Evolutionary conservation across 805 yeast species (phyloP).

Genomic region (Tanozyma kutaoensis): DNA sequence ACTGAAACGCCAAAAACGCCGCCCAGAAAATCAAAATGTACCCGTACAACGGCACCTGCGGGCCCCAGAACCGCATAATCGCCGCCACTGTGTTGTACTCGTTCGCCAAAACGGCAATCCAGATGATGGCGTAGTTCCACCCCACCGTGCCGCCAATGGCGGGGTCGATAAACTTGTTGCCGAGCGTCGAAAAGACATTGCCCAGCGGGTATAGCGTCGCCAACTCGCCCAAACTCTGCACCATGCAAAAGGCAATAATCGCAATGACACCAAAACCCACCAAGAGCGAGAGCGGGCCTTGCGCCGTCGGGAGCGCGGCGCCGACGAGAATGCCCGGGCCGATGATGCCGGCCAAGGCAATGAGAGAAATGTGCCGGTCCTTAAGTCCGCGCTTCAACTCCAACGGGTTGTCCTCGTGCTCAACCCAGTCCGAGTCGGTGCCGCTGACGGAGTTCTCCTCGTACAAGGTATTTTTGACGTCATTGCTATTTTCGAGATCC

Average conservation of each 20-base stretch:
- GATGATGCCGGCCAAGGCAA: constrained; percentile 44
- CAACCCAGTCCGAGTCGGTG: no score
- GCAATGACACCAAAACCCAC: constrained; percentile 42
- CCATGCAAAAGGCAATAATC: constrained; percentile 37
- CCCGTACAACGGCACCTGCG: constrained; percentile 39
- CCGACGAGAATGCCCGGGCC: constrained; percentile 50
- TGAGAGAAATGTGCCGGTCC: constrained; percentile 35
- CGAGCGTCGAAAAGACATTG: constrained; percentile 38
- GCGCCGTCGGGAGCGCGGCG: constrained; percentile 34
- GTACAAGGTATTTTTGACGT: no score
- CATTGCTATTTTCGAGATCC: no score
- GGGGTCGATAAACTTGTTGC: constrained; percentile 35
- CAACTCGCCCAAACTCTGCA: constrained; percentile 43
- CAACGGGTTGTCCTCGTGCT: neutral
- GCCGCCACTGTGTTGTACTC: constrained; percentile 43
- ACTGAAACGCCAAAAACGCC: constrained; percentile 35
- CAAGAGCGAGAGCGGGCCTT: constrained; percentile 40
- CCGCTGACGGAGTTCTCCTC: no score
- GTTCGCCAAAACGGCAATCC: constrained; percentile 42
- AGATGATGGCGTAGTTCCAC: constrained; percentile 37
- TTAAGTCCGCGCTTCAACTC: constrained; percentile 7
- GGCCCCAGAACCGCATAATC: constrained; percentile 36
- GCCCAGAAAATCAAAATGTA: constrained; percentile 42
- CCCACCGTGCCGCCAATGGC: constrained; percentile 49
- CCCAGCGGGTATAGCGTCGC: constrained; percentile 40